Evolutionary conservation across 108 stramenopile genomes (phyloP), one percentile per base, ranked within the genome.

Genomic region (Aurantiochytrium sp.): DNA sequence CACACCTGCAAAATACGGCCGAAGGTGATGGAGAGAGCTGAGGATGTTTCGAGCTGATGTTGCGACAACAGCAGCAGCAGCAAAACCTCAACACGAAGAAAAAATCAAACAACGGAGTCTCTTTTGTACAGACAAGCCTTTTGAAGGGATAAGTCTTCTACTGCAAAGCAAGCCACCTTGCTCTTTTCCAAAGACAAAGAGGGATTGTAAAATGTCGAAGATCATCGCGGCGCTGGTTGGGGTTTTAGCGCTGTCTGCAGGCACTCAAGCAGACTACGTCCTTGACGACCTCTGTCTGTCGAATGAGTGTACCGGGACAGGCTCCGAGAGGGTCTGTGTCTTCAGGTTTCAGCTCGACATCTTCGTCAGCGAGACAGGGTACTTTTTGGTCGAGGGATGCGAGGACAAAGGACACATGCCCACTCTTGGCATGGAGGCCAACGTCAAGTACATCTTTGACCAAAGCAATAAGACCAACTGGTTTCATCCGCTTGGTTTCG

Each of bases 401-500:
- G 96, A 94, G 47, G 93, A 93, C 49, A 60, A 73, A 0, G 91
- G 91, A 8, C 49, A 92, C 19, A 96, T 96, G 69, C 97, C 97
- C 8, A 96, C 93, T 1, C 90, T 97, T 28, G 95, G 93, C 3
- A 91, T 97, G 91, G 92, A 94, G 44, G 72, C 95, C 45, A 94
- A 94, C 5, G 87, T 94, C 44, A 96, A 94, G 10, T 97, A 97
- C 88, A 90, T 90, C 18, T 97, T 97, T 90, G 88, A 88, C 49
- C 96, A 96, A 83, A 59, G 60, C 16, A 91, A 94, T 29, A 89
- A 89, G 44, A 90, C 90, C 60, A 95, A 94, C 91, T 96, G 93
- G 91, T 96, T 92, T 83, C 97, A 97, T 89, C 96, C 96, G 51
- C 89, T 97, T 16, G 97, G 97, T 35, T 96, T 97, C 87, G 95